Percentiles rank a stretch among this genome's conserved stretches.
Conservation (phyloP, 2,329 filamentous ascomycete species). For the Dactylonectria estremocensis region DNA sequence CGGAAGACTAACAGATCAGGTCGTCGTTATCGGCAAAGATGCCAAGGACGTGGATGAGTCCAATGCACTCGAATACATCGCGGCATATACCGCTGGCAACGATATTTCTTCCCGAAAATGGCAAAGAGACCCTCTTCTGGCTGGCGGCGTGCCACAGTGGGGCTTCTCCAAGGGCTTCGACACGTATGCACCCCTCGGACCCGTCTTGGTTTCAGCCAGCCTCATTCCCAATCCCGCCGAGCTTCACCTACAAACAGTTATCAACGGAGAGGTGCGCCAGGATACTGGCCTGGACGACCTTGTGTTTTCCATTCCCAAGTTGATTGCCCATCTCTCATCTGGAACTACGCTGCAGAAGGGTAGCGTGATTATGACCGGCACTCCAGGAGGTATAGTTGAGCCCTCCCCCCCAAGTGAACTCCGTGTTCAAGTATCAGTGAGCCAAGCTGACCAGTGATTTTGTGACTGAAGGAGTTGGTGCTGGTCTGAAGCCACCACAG, state of each 20-base stretch:
- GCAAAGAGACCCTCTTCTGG: constrained; percentile 64
- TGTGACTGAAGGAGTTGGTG: constrained; percentile 54
- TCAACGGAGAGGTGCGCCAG: constrained; percentile 66
- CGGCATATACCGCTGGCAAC: constrained; percentile 69
- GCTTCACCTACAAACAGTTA: constrained; percentile 60
- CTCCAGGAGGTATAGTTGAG: constrained; percentile 55
- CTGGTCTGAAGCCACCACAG: constrained; percentile 58
- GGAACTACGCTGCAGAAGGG: constrained; percentile 62
- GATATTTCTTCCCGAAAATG: constrained; percentile 68
- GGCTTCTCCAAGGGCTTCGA: constrained; percentile 72
- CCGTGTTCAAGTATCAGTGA: background rate
- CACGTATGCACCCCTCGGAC: constrained; percentile 68
- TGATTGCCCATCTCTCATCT: constrained; percentile 56
- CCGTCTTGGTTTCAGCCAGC: constrained; percentile 59
- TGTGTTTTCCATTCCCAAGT: constrained; percentile 59
- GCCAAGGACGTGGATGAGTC: constrained; percentile 63
- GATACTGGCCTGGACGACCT: constrained; percentile 57
- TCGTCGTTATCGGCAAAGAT: constrained; percentile 63
- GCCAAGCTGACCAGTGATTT: background rate
- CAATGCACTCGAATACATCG: constrained; percentile 64
- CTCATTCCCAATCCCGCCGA: constrained; percentile 60
- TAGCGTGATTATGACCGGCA: constrained; percentile 63
- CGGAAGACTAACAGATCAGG: background rate
- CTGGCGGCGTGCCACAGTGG: constrained; percentile 70
- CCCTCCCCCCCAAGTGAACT: background rate